These are phyloP conservation scores for Stygiomarasmius scandens DNA, from an alignment of 1,284 basidiomycete genomes.

Conservation along the genomic window DNA sequence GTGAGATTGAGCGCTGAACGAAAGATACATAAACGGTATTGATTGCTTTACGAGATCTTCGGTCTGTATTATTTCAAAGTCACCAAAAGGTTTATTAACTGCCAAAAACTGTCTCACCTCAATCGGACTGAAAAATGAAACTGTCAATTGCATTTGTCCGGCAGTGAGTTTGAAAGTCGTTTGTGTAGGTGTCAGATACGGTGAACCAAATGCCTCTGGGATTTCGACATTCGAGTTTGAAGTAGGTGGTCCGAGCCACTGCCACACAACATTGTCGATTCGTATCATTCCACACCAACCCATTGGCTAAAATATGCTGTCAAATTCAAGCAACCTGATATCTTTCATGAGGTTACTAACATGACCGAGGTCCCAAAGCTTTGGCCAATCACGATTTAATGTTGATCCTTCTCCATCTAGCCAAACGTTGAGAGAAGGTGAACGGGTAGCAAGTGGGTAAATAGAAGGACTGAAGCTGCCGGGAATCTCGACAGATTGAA, in stretches of 20 bases:
- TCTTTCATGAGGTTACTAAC: not conserved
- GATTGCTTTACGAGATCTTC: constrained; percentile 11
- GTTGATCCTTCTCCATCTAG: not conserved
- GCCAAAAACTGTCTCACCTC: constrained; percentile 6
- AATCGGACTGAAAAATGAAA: constrained; percentile 16
- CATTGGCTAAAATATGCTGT: constrained; percentile 7
- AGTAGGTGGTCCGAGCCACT: constrained; percentile 5
- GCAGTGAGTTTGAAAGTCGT: constrained; percentile 7
- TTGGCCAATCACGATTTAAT: not conserved
- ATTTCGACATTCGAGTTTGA: not conserved
- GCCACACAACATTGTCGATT: constrained; percentile 8
- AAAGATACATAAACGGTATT: constrained; percentile 14
- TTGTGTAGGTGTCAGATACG: constrained; percentile 14
- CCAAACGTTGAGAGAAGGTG: too few species aligned
- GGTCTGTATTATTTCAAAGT: not conserved
- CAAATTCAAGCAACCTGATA: not conserved
- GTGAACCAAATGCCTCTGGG: not conserved
- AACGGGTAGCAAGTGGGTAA: too few species aligned
- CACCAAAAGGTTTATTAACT: too few species aligned
- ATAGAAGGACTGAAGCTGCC: too few species aligned
- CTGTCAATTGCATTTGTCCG: constrained; percentile 9
- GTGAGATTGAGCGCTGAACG: constrained; percentile 3
- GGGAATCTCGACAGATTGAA: too few species aligned
- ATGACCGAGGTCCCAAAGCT: not conserved
- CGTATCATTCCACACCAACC: constrained; percentile 10